These are phyloP conservation scores for Alternaria ethzedia DNA, from an alignment of 2,329 filamentous ascomycete species.

Conservation along the genomic window DNA sequence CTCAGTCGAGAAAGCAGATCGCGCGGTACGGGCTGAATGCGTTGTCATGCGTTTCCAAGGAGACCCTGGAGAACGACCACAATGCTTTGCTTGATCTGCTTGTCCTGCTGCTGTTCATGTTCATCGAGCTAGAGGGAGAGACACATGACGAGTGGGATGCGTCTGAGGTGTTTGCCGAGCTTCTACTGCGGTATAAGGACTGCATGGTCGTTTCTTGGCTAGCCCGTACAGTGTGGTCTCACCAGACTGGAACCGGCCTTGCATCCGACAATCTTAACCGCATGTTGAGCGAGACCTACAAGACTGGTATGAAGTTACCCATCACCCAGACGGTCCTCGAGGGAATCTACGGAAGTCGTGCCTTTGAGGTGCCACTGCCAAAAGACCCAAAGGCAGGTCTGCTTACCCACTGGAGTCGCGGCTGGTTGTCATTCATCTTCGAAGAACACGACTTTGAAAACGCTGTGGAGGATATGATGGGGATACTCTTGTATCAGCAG, in stretches of 20 bases:
- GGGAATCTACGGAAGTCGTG: slow-evolving; percentile 38
- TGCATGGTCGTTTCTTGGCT: slow-evolving; percentile 46
- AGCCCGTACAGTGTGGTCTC: slow-evolving; percentile 42
- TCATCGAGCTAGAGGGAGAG: slow-evolving; percentile 70
- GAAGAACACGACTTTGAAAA: slow-evolving; percentile 45
- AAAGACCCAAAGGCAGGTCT: slow-evolving; percentile 31
- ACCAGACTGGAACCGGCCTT: slow-evolving; percentile 36
- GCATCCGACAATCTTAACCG: slow-evolving; percentile 35
- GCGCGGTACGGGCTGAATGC: slow-evolving; percentile 79
- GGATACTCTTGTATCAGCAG: slow-evolving; percentile 52
- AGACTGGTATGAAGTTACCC: slow-evolving; percentile 34
- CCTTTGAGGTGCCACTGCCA: slow-evolving; percentile 42
- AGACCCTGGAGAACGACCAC: slow-evolving; percentile 75
- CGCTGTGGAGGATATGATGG: slow-evolving; percentile 52
- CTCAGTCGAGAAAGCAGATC: slow-evolving; percentile 56
- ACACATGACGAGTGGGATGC: slow-evolving; percentile 71
- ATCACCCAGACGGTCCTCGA: slow-evolving; percentile 47
- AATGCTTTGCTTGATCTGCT: slow-evolving; percentile 82
- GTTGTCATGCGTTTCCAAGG: slow-evolving; percentile 77
- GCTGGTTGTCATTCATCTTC: slow-evolving; percentile 52
- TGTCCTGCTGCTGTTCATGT: slow-evolving; percentile 81
- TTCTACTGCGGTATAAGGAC: slow-evolving; percentile 57
- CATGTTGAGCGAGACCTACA: slow-evolving; percentile 31
- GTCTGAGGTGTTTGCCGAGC: slow-evolving; percentile 66
- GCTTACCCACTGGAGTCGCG: slow-evolving; percentile 56